Percentiles rank a stretch among this genome's conserved stretches.
These are phyloP conservation scores for Chrysoporthe puriensis DNA, from an alignment of 2,329 filamentous ascomycete genomes.

Conservation along the genomic window DNA sequence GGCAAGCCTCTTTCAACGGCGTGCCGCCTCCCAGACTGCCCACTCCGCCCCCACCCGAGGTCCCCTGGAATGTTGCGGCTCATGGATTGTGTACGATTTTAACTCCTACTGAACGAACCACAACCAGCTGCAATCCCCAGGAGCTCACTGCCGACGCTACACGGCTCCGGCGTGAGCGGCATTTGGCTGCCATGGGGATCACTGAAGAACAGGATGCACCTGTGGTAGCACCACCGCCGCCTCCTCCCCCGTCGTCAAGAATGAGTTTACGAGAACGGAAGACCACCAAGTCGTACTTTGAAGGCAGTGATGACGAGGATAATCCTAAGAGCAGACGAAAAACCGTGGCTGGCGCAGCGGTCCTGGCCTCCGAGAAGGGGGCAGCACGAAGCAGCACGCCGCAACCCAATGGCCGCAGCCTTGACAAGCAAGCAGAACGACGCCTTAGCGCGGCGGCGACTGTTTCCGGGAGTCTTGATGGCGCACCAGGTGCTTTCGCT, in stretches of 20 bases:
- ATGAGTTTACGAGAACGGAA: slow-evolving; percentile 78
- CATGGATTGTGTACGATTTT: slow-evolving; percentile 82
- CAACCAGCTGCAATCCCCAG: slow-evolving; percentile 74
- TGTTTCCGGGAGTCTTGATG: slow-evolving; percentile 37
- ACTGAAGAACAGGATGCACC: slow-evolving; percentile 35
- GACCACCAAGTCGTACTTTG: slow-evolving; percentile 55
- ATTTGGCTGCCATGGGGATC: slow-evolving; percentile 51
- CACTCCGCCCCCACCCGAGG: slow-evolving; percentile 75
- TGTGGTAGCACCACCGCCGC: slow-evolving; percentile 33
- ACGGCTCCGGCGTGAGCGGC: slow-evolving; percentile 65
- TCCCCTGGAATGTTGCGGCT: slow-evolving; percentile 84
- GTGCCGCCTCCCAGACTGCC: slow-evolving; percentile 50
- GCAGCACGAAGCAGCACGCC: slow-evolving; percentile 39
- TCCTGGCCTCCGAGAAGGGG: slow-evolving; percentile 49
- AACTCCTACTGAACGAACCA: slow-evolving; percentile 76
- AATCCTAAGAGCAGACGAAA: slow-evolving; percentile 58
- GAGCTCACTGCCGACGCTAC: slow-evolving; percentile 75
- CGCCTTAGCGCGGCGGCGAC: slow-evolving; percentile 55
- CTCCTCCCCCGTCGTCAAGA: slow-evolving; percentile 54
- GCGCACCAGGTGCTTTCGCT: slow-evolving; percentile 27
- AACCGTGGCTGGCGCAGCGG: slow-evolving; percentile 61
- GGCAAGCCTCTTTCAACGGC: slow-evolving; percentile 61
- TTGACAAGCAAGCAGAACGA: slow-evolving; percentile 43
- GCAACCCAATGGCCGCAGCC: slow-evolving; percentile 34
- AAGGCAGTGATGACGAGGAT: slow-evolving; percentile 51